Conservation (phyloP, 1,284 basidiomycete species). For the Phellinidium pouzarii region DNA sequence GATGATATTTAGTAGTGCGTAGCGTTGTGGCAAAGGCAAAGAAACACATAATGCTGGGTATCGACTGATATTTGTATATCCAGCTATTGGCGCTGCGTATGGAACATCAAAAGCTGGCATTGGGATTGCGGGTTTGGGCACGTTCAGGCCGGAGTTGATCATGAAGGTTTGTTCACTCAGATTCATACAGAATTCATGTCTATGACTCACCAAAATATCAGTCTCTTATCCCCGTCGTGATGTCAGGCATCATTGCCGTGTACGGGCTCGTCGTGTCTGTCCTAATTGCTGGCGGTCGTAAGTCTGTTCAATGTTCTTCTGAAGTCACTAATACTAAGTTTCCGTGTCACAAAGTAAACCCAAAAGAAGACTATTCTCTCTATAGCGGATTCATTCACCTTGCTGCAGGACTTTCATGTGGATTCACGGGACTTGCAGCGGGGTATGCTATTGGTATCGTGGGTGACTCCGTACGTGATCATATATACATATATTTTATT, state of each 20-base stretch:
- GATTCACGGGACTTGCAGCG: conserved; percentile 83
- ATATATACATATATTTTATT: not conserved
- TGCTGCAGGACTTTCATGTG: conserved; percentile 83
- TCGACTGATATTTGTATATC: conserved; percentile 8
- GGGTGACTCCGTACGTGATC: conserved; percentile 85
- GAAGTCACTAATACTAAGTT: not conserved
- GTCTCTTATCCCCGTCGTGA: conserved; percentile 57
- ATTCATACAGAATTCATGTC: not conserved
- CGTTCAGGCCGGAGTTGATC: conserved; percentile 92
- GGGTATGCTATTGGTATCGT: conserved; percentile 94
- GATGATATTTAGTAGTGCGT: conserved; percentile 86
- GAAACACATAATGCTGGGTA: conserved; percentile 8
- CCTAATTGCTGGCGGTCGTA: conserved; percentile 74
- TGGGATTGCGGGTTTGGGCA: conserved; percentile 93
- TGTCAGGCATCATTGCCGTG: conserved; percentile 53
- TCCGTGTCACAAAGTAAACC: conserved; percentile 45
- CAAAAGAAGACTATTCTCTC: conserved; percentile 38
- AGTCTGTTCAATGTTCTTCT: conserved; percentile 6
- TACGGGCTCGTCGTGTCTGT: conserved; percentile 94
- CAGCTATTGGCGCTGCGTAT: conserved; percentile 91
- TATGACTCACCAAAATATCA: conserved; percentile 26
- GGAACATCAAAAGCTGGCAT: conserved; percentile 98
- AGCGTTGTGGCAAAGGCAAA: conserved; percentile 9
- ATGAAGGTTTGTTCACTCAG: conserved; percentile 73
- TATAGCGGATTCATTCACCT: conserved; percentile 86